phyloP scores from a whole-genome alignment of 192 early-diverging fungal genomes.

The Phlyctochytrium bullatum region DNA sequence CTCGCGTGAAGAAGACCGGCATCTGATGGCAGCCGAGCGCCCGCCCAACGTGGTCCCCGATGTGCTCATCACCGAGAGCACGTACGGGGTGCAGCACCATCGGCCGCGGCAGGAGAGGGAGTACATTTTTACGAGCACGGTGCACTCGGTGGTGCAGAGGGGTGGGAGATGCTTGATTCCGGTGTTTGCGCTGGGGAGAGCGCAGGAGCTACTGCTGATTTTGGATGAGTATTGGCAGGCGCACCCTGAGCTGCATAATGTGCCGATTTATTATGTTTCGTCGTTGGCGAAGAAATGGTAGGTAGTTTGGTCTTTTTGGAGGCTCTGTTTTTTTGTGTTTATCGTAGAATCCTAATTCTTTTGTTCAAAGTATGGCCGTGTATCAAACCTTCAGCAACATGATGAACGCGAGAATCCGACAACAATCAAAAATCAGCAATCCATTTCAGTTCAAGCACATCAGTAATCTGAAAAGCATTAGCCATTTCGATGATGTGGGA shows the following conservation, averaged over 20 bases:
- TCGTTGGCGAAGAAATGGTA: slow-evolving; percentile 95
- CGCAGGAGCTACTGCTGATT: slow-evolving; percentile 95
- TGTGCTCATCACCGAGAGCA: slow-evolving; percentile 93
- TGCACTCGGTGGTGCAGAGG: slow-evolving; percentile 52
- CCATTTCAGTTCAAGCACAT: slow-evolving; percentile 97
- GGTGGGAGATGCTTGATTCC: slow-evolving; percentile 93
- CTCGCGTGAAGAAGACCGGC: slow-evolving; percentile 97
- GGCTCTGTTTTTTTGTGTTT: no score
- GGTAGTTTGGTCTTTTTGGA: no score
- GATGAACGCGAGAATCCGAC: slow-evolving; percentile 94
- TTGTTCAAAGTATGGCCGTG: slow-evolving; percentile 93
- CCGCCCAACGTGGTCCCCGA: slow-evolving; percentile 78
- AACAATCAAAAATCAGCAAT: slow-evolving; percentile 75
- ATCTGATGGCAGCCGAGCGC: slow-evolving; percentile 93
- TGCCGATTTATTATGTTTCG: slow-evolving; percentile 95
- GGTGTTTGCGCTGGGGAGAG: slow-evolving; percentile 94
- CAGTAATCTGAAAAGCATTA: slow-evolving; percentile 79
- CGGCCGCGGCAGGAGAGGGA: slow-evolving; percentile 93
- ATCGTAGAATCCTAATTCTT: no score
- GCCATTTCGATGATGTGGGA: slow-evolving; percentile 88
- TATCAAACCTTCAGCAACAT: slow-evolving; percentile 97
- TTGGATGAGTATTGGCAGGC: slow-evolving; percentile 95
- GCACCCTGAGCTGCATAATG: slow-evolving; percentile 73
- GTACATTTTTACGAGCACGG: slow-evolving; percentile 75
- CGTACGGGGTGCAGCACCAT: slow-evolving; percentile 95